Evolutionary conservation across 169 alveolate genomes (phyloP), one percentile per base, ranked within the genome.

Genomic region (Plasmodium blacklocki): DNA sequence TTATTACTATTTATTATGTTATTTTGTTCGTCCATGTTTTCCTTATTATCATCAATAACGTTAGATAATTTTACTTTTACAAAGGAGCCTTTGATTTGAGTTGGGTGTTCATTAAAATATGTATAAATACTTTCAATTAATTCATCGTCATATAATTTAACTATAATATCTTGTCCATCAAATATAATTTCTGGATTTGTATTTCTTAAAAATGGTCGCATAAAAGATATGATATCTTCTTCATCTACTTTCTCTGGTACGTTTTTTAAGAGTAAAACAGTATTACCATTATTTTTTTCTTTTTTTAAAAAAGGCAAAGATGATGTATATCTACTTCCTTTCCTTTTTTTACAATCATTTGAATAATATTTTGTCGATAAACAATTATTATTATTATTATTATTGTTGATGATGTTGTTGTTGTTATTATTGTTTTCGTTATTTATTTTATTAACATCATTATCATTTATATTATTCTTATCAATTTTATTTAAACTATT

Each of bases 201-300:
- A 18, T 67, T 67, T 52, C 45, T 80, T 54, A 80, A 9, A 80
- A 80, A 80, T 80, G 90, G 90, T 4, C 83, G 26, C 71, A 80
- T 80, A 66, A 80, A 68, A 3, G 90, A 80, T 80, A 67, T 80
- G 19, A 80, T 68, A 49, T 80, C 90, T 71, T 80, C 90, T 71
- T 80, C 80, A n/a, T 67, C 74, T 15, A 72, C 80, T 52, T 80
- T 80, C 29, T 45, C 43, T 8, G 90, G 90, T 50, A 80, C 80
- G 18, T 80, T 59, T 15, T 66, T 80, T 45, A 80, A 67, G 32
- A 80, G 4, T 4, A 80, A 62, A 23, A 29, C 11, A 18, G 72
- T 80, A 21, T 54, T 80, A 14, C 67, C 90, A 59, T 45, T 67
- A 60, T 80, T 80, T 80, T 80, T 80, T 67, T 80, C 90, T 58